phyloP scores from a whole-genome alignment of 805 yeast genomes.

The Candida boidinii region DNA sequence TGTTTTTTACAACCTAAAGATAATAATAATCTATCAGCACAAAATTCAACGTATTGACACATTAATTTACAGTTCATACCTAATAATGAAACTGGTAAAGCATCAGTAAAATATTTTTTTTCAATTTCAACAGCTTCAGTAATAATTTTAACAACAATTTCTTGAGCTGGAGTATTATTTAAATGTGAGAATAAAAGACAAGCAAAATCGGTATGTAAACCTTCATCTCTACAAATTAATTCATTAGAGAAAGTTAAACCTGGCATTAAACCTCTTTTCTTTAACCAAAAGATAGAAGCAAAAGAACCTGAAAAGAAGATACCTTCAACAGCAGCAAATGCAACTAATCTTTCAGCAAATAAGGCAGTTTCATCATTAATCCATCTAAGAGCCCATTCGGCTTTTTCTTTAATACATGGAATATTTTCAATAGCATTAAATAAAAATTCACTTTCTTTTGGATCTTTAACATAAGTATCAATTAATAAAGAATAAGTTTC shows the following conservation, averaged over 20 bases:
- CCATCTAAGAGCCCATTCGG: constrained; percentile 99
- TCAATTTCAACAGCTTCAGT: constrained; percentile 94
- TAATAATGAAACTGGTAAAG: constrained; percentile 83
- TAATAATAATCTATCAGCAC: constrained; percentile 89
- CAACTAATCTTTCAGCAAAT: constrained; percentile 93
- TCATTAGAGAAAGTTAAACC: constrained; percentile 97
- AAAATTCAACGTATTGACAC: constrained; percentile 98
- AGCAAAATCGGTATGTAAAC: constrained; percentile 97
- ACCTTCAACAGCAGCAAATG: constrained; percentile 99
- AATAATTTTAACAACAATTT: constrained; percentile 75
- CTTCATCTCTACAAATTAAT: constrained; percentile 96
- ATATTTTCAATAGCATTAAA: constrained; percentile 95
- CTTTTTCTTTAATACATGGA: constrained; percentile 94
- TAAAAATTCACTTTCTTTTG: constrained; percentile 81
- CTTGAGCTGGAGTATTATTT: constrained; percentile 76
- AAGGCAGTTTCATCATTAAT: constrained; percentile 80
- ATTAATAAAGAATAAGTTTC: constrained; percentile 94
- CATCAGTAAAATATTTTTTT: constrained; percentile 90
- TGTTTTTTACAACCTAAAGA: constrained; percentile 87
- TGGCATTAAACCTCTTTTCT: constrained; percentile 98
- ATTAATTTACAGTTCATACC: constrained; percentile 93
- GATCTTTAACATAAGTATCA: constrained; percentile 94
- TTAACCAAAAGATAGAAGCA: constrained; percentile 97
- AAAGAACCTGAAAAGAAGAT: constrained; percentile 97
- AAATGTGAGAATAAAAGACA: constrained; percentile 91